These are phyloP conservation scores for Dictyophora rubrovolvata DNA, from an alignment of 768 basidiomycete genomes.

Conservation along the genomic window DNA sequence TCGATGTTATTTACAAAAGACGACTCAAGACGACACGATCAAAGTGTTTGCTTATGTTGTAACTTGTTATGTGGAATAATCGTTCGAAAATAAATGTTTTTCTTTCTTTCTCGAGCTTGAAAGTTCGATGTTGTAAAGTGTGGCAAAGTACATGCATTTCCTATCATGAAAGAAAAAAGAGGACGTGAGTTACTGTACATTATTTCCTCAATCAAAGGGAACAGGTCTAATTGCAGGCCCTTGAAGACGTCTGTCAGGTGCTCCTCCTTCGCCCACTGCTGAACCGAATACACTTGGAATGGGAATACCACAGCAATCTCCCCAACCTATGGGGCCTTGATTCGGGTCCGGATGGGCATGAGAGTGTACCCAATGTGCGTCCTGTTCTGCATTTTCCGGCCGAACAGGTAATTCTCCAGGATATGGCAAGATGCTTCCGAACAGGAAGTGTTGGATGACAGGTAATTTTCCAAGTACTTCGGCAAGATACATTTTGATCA, in stretches of 20 bases:
- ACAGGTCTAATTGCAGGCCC: slow-evolving; percentile 66
- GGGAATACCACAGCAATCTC: slow-evolving; percentile 86
- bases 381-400: slow-evolving; percentile 20
- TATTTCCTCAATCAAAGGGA: slow-evolving; percentile 58
- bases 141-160: neutral
- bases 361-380: slow-evolving; percentile 39
- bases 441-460: slow-evolving; percentile 92
- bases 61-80: neutral
- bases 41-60: neutral
- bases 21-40: neutral
- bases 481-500: slow-evolving; percentile 96
- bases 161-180: neutral
- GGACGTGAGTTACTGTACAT: neutral
- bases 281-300: slow-evolving; percentile 79
- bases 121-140: neutral
- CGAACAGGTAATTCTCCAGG: slow-evolving; percentile 42
- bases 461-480: slow-evolving; percentile 94
- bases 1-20: neutral
- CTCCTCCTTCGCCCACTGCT: slow-evolving; percentile 41
- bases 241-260: slow-evolving; percentile 30
- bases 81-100: neutral
- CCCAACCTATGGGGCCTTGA: slow-evolving; percentile 58
- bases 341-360: slow-evolving; percentile 36
- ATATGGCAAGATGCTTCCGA: slow-evolving; percentile 70
- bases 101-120: neutral